Base-by-base conservation (phyloP, 768 basidiomycete genomes). In the Sarcodon aspratus region DNA sequence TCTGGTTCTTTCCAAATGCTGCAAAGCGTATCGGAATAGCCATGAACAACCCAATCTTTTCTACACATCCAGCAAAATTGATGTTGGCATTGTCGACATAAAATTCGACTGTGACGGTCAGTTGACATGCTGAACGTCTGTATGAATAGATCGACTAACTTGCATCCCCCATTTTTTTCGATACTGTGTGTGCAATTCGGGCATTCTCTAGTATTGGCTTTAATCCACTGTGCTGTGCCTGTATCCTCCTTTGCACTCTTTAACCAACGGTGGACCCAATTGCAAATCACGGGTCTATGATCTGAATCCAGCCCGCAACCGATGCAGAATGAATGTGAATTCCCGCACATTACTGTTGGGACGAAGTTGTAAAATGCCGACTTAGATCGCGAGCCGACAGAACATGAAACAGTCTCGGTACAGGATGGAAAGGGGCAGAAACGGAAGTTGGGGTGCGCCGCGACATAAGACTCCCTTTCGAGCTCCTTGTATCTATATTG, bases 11-110 rank as follows among this genome's bases (percentile, higher is more conserved):
- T 42, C 63, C 55, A 49, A 51, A 48, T 55, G 38, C 58, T 62
- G 55, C 59, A 48, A 59, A 67, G 73, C 54, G 66, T 56, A 52
- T 37, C 17, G 13, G 7, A 27, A 45, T 31, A 40, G 6, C 35
- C 18, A 5, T 31, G 36, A 33, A 36, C 48, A 48, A 44, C 7
- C 11, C 11, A 27, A 12, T 48, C 44, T 46, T n/a, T 91, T 93
- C 96, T 94, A 69, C 96, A 99, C 47, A 99, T 90, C 96, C 96
- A 99, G 65, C 96, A 99, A 63, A 97, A 99, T 69, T 90, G 87
- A 56, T 87, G 79, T 56, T 89, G 91, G 74, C 96, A 98, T 67
- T 96, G 96, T 72, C 94, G 92, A 71, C 96, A 98, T 8, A 91
- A 93, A 87, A 99, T 99, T 63, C 97, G 96, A 71, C 94, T 96